A percentile compares a stretch with the other conserved stretches of the same genome.
These are phyloP conservation scores for Sphagnurus paluster DNA, from an alignment of 1,284 basidiomycete species.

Conservation along the genomic window DNA sequence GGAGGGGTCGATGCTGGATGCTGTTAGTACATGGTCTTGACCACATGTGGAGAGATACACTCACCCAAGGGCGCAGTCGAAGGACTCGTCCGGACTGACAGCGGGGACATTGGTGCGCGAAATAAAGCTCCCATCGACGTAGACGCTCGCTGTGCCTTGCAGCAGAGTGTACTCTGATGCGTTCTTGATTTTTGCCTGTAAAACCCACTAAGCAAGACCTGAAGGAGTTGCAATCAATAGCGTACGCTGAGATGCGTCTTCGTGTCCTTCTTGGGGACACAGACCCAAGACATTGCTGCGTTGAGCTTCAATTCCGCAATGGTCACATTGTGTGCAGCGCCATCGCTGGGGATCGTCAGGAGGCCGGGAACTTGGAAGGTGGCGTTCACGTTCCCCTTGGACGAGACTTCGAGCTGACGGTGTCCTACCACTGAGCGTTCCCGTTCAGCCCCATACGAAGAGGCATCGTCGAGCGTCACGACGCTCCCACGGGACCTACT, in stretches of 20 bases:
- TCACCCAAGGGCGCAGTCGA: conserved; percentile 39
- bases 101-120: conserved; percentile 28
- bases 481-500: background rate
- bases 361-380: conserved; percentile 34
- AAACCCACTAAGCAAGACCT: background rate
- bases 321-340: conserved; percentile 31
- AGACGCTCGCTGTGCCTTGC: conserved; percentile 33
- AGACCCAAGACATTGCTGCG: conserved; percentile 35
- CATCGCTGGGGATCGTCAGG: conserved; percentile 34
- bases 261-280: conserved; percentile 34
- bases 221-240: background rate
- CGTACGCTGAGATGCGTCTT: conserved; percentile 28
- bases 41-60: conserved; percentile 1
- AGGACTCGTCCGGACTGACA: conserved; percentile 33
- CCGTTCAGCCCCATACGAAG: too few species aligned
- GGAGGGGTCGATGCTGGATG: conserved; percentile 32
- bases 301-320: conserved; percentile 31
- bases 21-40: background rate
- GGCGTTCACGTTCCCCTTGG: conserved; percentile 21
- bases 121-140: conserved; percentile 38
- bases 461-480: too few species aligned
- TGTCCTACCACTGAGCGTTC: conserved; percentile 20
- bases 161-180: conserved; percentile 38
- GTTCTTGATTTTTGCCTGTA: conserved; percentile 38
- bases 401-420: conserved; percentile 9